Base-by-base conservation (phyloP, 2,329 filamentous ascomycete genomes). In the Colletotrichum tanaceti region DNA sequence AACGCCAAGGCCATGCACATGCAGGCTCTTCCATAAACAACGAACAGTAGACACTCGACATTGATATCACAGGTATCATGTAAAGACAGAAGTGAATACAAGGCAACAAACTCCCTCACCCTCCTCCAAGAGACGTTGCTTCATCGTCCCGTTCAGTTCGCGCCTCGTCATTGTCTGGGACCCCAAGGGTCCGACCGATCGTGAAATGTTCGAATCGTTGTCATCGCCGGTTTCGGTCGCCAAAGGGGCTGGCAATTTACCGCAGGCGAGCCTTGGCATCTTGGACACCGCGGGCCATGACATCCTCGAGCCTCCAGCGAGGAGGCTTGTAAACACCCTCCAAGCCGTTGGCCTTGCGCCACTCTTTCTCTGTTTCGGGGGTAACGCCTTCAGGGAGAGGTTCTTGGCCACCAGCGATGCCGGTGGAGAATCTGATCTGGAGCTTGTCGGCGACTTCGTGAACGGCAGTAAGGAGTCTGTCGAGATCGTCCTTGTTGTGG, bases 401-500 rank as follows among this genome's bases (percentile, higher is more conserved):
- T 58, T 93, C 88, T 44, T 92, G 89, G 65, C 96, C 96, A 72
- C 96, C 96, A 14, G 96, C 95, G 75, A 98, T 89, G 73, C 96
- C 96, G 16, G 93, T 97, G n/a, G 94, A 97, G 82, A 97, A 98
- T 83, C 98, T 98, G 77, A 99, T 86, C 80, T 98, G 94, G 64
- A 99, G 83, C 24, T 97, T 87, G 72, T 97, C 93, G 65, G 95
- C 94, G 65, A 98, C 90, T 79, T 98, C 93, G 76, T 98, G 93
- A 75, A 95, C 98, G 18, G 96, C 96, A 5, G 89, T 86, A 58
- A 99, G 84, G 68, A 99, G 83, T 57, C 95, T 90, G 79, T 99
- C 96, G 75, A 99, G 87, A 78, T 99, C 96, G 58, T 99, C 96
- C 84, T 99, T 99, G 81, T 97, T 99, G 84, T 99, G 96, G 1